A percentile compares a stretch with the other conserved stretches of the same genome.
These are phyloP conservation scores for Prunus fruticosa DNA, from an alignment of 306 rosid species.

Conservation along the genomic window DNA sequence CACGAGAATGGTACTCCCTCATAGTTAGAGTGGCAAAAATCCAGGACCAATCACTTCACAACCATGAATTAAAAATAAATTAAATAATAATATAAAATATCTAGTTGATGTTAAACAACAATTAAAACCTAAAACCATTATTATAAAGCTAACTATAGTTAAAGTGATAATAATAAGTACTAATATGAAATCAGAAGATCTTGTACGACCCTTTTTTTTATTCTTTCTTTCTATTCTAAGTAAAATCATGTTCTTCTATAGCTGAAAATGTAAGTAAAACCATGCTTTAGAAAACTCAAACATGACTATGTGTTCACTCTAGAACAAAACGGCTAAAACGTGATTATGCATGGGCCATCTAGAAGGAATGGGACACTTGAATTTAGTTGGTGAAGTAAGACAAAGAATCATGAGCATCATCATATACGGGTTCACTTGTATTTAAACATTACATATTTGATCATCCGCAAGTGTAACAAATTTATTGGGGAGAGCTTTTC, in stretches of 20 bases:
- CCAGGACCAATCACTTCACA: background rate
- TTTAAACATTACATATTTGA: too few relatives aligned
- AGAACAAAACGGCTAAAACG: background rate
- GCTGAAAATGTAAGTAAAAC: background rate
- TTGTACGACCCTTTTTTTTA: too few relatives aligned
- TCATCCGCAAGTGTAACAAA: too few relatives aligned
- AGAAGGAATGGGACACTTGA: slow-evolving; percentile 5
- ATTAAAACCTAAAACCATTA: background rate
- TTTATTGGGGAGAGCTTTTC: too few relatives aligned
- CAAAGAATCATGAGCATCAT: background rate
- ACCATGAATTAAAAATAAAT: background rate
- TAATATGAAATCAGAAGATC: background rate
- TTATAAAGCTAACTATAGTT: background rate
- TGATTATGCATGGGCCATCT: background rate
- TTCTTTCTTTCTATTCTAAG: too few relatives aligned
- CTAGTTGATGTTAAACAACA: background rate
- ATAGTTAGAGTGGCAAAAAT: background rate
- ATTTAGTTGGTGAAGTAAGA: background rate
- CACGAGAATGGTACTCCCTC: too few relatives aligned
- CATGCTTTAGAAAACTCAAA: background rate
- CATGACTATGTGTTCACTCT: too few relatives aligned
- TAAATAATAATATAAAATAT: too few relatives aligned
- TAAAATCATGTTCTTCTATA: background rate
- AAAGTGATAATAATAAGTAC: background rate
- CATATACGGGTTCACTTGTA: background rate